A percentile compares a stretch with the other conserved stretches of the same genome.
These are phyloP conservation scores for Teratosphaeria pseudoeucalypti DNA, from an alignment of 2,329 filamentous ascomycete species.

Conservation along the genomic window DNA sequence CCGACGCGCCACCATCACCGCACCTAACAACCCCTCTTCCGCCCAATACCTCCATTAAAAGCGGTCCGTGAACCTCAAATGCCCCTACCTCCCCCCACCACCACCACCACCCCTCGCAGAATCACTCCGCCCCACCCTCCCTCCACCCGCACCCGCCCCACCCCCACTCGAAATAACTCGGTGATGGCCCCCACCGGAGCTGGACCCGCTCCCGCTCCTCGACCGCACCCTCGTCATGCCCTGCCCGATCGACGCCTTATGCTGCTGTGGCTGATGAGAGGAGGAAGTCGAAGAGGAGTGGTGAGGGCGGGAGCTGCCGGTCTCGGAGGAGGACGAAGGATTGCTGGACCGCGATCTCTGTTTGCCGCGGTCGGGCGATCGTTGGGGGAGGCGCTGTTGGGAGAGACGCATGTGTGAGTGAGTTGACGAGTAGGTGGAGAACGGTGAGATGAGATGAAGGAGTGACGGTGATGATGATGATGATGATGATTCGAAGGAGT, in stretches of 20 bases:
- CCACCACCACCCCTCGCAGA: not conserved
- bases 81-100: not conserved
- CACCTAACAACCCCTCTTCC: not conserved
- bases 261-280: not conserved
- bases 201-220: not conserved
- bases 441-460: not conserved
- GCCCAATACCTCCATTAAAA: no score
- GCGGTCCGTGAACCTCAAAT: not conserved
- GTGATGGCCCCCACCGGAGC: not conserved
- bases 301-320: not conserved
- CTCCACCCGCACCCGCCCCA: not conserved
- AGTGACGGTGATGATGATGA: no score
- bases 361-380: not conserved
- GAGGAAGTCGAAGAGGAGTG: not conserved
- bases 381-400: not conserved
- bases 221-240: not conserved
- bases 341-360: not conserved
- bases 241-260: not conserved
- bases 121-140: not conserved
- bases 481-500: not conserved
- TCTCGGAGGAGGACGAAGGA: not conserved
- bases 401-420: not conserved
- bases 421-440: not conserved
- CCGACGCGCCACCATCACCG: not conserved
- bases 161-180: not conserved